Evolutionary conservation across 306 rosid species (phyloP).

Genomic region (Ormosia semicastrata): DNA sequence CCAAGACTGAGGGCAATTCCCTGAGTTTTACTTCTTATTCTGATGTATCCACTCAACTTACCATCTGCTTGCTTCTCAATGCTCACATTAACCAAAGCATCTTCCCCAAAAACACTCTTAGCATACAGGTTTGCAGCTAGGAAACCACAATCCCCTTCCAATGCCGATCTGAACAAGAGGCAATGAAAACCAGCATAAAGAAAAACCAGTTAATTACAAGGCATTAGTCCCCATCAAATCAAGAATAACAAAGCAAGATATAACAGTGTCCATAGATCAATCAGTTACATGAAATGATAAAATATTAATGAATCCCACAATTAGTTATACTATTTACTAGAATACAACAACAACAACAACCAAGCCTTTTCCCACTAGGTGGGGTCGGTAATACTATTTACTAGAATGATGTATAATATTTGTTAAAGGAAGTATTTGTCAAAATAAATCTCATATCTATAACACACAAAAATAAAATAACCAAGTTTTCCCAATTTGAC

Average conservation of each 20-base stretch:
- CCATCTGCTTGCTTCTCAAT: conserved; percentile 86
- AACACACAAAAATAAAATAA: neutral
- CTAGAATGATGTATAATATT: neutral
- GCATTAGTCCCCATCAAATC: neutral
- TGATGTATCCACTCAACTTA: conserved; percentile 91
- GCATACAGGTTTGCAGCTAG: conserved; percentile 95
- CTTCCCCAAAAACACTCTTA: conserved; percentile 98
- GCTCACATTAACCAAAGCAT: conserved; percentile 94
- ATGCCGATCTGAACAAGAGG: conserved; percentile 66
- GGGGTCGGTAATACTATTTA: neutral
- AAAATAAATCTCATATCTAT: neutral
- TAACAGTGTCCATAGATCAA: neutral
- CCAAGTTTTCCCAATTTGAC: neutral
- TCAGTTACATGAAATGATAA: neutral
- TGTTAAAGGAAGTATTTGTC: neutral
- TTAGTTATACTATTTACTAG: neutral
- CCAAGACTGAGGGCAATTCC: conserved; percentile 99
- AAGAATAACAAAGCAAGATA: neutral
- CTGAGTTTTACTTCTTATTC: conserved; percentile 99
- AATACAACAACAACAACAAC: too few relatives aligned
- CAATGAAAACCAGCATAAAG: conserved; percentile 3
- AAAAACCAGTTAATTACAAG: conserved; percentile 18
- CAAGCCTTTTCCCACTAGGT: too few relatives aligned
- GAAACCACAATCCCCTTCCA: conserved; percentile 98
- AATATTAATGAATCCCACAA: neutral